A percentile compares a stretch with the other conserved stretches of the same genome.
Evolutionary conservation across 2,329 filamentous ascomycete genomes (phyloP).

Genomic region (Tolypocladium album): DNA sequence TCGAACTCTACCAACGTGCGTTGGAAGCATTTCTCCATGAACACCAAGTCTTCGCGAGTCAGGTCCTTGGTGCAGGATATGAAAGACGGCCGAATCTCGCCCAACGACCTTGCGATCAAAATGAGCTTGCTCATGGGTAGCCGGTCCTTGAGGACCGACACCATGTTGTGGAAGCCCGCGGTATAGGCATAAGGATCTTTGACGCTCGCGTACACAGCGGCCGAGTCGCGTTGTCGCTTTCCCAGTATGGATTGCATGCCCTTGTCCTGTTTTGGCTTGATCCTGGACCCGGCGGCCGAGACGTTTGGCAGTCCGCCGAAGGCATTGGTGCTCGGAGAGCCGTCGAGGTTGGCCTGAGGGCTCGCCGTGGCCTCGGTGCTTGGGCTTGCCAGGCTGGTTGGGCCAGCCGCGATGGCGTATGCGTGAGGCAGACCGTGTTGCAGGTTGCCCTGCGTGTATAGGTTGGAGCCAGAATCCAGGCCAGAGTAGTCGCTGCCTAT

Average conservation of each 20-base stretch:
- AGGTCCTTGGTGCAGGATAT: slow-evolving; percentile 87
- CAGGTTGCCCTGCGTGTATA: slow-evolving; percentile 46
- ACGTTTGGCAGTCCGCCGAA: slow-evolving; percentile 16
- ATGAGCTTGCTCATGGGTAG: slow-evolving; percentile 69
- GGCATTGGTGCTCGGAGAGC: slow-evolving; percentile 29
- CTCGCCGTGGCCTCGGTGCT: slow-evolving; percentile 54
- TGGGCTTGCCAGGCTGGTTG: slow-evolving; percentile 51
- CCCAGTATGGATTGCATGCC: slow-evolving; percentile 39
- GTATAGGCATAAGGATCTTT: slow-evolving; percentile 89
- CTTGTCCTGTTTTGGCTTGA: slow-evolving; percentile 33
- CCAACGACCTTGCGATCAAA: slow-evolving; percentile 76
- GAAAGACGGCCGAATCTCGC: slow-evolving; percentile 84
- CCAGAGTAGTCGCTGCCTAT: slow-evolving; percentile 43
- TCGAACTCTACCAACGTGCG: slow-evolving; percentile 87
- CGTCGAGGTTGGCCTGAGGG: slow-evolving; percentile 48
- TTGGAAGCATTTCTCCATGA: slow-evolving; percentile 97
- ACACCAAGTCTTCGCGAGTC: slow-evolving; percentile 79
- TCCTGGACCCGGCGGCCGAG: slow-evolving; percentile 17
- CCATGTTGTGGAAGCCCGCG: slow-evolving; percentile 79
- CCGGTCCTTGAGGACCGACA: slow-evolving; percentile 66
- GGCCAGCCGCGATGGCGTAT: slow-evolving; percentile 52
- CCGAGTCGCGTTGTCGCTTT: slow-evolving; percentile 61
- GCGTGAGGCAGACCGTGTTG: slow-evolving; percentile 54
- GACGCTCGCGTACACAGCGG: slow-evolving; percentile 78
- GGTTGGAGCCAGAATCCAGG: slow-evolving; percentile 36